Evolutionary conservation across 2,329 filamentous ascomycete genomes (phyloP).

Genomic region (Sordariomycetes sp.): DNA sequence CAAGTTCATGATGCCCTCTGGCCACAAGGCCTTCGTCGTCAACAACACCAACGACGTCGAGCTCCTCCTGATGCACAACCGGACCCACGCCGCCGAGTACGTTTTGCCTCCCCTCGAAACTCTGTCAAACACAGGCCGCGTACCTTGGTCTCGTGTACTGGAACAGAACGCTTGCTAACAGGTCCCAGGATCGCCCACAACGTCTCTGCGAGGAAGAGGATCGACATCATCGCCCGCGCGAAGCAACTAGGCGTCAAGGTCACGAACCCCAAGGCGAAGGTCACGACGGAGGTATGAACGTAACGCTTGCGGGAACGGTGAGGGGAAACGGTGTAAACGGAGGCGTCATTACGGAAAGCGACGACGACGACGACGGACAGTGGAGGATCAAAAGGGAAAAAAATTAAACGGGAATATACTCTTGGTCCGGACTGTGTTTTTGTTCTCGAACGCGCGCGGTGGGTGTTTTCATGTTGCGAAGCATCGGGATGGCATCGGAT

Average conservation of each 20-base stretch:
- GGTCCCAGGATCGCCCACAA: constrained; percentile 78
- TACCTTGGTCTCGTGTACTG: neutral
- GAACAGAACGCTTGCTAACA: neutral
- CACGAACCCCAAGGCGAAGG: constrained; percentile 97
- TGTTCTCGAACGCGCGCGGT: neutral
- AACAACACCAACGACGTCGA: constrained; percentile 94
- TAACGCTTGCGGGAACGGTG: constrained; percentile 1
- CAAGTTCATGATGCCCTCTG: constrained; percentile 95
- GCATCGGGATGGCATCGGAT: constrained; percentile 2
- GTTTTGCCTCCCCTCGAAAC: constrained; percentile 23
- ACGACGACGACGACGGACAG: neutral
- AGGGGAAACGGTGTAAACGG: neutral
- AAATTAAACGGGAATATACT: neutral
- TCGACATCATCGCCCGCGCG: constrained; percentile 93
- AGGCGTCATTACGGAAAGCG: neutral
- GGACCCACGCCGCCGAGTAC: constrained; percentile 97
- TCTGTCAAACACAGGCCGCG: neutral
- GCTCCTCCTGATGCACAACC: constrained; percentile 99
- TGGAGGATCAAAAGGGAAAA: constrained; percentile 1
- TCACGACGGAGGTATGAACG: constrained; percentile 81
- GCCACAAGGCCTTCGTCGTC: constrained; percentile 99
- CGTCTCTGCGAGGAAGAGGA: constrained; percentile 96
- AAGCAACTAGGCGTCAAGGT: constrained; percentile 99
- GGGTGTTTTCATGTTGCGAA: neutral
- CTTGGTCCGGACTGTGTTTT: constrained; percentile 4